Base-by-base conservation (phyloP, 2,329 filamentous ascomycete genomes). In the Arthrinium phaeospermum region DNA sequence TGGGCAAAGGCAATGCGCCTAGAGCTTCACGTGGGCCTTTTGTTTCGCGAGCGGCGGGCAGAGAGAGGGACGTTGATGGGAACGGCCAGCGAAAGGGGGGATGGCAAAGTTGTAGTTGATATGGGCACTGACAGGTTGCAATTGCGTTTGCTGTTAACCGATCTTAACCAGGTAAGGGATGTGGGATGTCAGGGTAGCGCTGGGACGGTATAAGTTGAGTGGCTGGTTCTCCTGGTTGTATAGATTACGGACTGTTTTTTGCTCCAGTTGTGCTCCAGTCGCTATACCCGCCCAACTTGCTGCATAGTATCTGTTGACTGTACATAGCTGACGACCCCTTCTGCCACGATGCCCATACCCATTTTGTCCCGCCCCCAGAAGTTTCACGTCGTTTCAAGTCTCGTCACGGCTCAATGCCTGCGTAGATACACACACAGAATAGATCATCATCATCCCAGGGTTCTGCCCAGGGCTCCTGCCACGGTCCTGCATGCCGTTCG, bases 371-470 rank as follows among this genome's bases (percentile, higher is more conserved):
- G 53, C 37, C 57, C 57, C 57, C 57, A 64, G 57, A 64, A 64
- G 57, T 64, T 64, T 64, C 57, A 64, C 57, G n/a, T 34, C 57
- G 57, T 64, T 64, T 64, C 57, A 64, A 64, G 57, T 64, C 34
- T 41, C 10, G 57, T 41, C 57, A 41, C 34, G 57, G 34, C 19
- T 41, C 57, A 64, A 64, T 64, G 57, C 57, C 57, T 24, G 57
- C 30, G 8, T 37, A 14, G 57, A 64, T 37, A 14, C 57, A 41
- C 30, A 37, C 24, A n/a, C 19, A 34, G 57, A 14, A 64, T n/a
- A 41, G 57, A 64, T 64, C 57, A 64, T 64, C 57, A n/a, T 19
- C 34, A 6, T 37, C 57, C 57, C 57, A 34, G 34, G 27, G 27
- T 30, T 30, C 27, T 30, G 27, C 27, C 27, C 27, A 30, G 27